Evolutionary conservation across 805 yeast species (phyloP).

Genomic region (Yarrowia hollandica): DNA sequence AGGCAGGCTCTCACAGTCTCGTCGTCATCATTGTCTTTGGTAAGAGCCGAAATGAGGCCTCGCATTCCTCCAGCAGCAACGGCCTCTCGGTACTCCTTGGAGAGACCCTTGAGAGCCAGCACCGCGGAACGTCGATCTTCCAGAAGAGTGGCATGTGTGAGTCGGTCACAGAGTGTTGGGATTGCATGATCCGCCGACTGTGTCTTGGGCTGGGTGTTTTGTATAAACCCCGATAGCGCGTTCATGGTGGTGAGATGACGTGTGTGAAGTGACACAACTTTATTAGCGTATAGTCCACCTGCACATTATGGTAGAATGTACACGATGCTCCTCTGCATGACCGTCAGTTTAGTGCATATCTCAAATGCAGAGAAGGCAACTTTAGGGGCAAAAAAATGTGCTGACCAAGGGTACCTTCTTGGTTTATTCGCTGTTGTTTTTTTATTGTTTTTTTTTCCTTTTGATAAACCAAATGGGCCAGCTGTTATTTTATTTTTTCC

Average conservation of each 20-base stretch:
- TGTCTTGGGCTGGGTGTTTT: constrained; percentile 50
- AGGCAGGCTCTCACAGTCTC: constrained; percentile 75
- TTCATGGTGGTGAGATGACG: constrained; percentile 32
- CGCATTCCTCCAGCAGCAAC: constrained; percentile 86
- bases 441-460: no score
- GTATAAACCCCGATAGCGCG: constrained; percentile 44
- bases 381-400: no score
- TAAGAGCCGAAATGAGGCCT: constrained; percentile 65
- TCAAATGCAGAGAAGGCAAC: no score
- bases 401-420: no score
- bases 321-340: no score
- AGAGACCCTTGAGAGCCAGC: constrained; percentile 80
- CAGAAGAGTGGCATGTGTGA: constrained; percentile 75
- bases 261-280: constrained; percentile 3
- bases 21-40: constrained; percentile 65
- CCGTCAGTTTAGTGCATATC: no score
- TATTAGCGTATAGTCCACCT: neutral
- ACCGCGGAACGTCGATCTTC: constrained; percentile 91
- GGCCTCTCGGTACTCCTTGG: constrained; percentile 83
- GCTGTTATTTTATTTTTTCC: no score
- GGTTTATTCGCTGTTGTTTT: no score
- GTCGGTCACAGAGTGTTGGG: constrained; percentile 82
- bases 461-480: no score
- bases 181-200: constrained; percentile 79
- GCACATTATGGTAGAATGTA: no score